Base-by-base conservation (phyloP, 352 stramenopile species). In the Poterioochromonas sp. region DNA sequence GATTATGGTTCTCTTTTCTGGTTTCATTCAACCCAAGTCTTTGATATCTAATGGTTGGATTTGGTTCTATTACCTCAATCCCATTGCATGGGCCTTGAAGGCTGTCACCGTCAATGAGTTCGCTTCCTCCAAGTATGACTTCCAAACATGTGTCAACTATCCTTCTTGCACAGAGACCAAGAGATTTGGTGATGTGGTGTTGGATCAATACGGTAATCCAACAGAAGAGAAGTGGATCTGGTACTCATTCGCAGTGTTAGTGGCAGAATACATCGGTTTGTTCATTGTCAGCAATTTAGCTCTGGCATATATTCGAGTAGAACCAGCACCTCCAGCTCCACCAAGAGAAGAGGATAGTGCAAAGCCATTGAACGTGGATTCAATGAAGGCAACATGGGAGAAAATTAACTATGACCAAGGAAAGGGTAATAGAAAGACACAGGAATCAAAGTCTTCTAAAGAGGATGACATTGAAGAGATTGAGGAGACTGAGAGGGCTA, bases 1-100 rank as follows among this genome's bases (percentile, higher is more conserved):
- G 47, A 58, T 58, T 54, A 86, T 86, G 58, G 81, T 88, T 65
- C 81, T 89, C 44, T 90, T 90, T 74, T 81, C 83, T 83, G 88
- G 87, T 51, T 90, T 88, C 83, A 80, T 90, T 35, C 79, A 88
- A n/a, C 73, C 85, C 0, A 86, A 88, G 54, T 78, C 87, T 26
- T 58, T 58, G 47, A 58, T 58, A 15, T 26, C 15, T 26, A 26
- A 58, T 49, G 88, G 86, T 26, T 58, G 47, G 47, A 26, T 26
- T 15, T 58, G 47, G 47, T 58, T 58, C 47, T 58, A 58, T 58
- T 92, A 83, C 82, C 74, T 91, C 47, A 85, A 91, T 76, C 88
- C 88, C 15, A 20, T 81, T n/a, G n/a, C 78, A 11, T 78, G 43
- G 62, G 68, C 37, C 5, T 37, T 81, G 40, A 43, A 71, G 8